Evolutionary conservation across 192 early-diverging fungal species (phyloP), one percentile per base, ranked within the genome.

Genomic region (Radiomyces spectabilis): DNA sequence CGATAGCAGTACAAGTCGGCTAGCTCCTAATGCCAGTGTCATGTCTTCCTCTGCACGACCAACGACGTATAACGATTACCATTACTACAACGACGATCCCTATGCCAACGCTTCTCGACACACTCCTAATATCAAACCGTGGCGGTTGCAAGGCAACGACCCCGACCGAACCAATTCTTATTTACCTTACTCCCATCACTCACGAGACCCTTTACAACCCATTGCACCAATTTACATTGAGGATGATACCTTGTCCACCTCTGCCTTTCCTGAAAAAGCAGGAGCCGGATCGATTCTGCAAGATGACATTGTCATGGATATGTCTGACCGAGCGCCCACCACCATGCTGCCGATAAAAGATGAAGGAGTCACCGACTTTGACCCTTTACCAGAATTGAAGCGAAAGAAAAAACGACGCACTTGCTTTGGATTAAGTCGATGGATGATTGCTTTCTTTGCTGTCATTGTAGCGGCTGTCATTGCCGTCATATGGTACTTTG

Each of bases 121-220:
- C 24, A 48, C 30, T 26, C 27, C 13, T 15, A 48, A 21, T 27
- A 44, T 12, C 42, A 22, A 22, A 16, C 24, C 9, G 13, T 29
- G 16, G 10, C 15, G 15, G 15, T 15, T 1, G 24, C 8, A 9
- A 15, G 19, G 8, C 24, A 18, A 18, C 10, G 12, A 5, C 18
- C n/a, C 7, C 16, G 12, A 44, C 9, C 5, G 42, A 30, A 27
- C 46, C 24, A 48, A 48, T 48, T 48, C 46, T 15, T 48, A 48
- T 27, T 27, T 48, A 27, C 46, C 46, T 6, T 48, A 48, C 15
- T 48, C 46, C 15, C 46, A 48, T 22, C 46, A 48, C 16, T 13
- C 3, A 25, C 24, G 21, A 27, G 46, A 44, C n/a, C 19, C 42
- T 10, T 10, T 0, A 48, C 24, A 22, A 48, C 46, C 9, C 24